Evolutionary conservation across 2,329 filamentous ascomycete genomes (phyloP).

Genomic region (Beauveria bassiana): DNA sequence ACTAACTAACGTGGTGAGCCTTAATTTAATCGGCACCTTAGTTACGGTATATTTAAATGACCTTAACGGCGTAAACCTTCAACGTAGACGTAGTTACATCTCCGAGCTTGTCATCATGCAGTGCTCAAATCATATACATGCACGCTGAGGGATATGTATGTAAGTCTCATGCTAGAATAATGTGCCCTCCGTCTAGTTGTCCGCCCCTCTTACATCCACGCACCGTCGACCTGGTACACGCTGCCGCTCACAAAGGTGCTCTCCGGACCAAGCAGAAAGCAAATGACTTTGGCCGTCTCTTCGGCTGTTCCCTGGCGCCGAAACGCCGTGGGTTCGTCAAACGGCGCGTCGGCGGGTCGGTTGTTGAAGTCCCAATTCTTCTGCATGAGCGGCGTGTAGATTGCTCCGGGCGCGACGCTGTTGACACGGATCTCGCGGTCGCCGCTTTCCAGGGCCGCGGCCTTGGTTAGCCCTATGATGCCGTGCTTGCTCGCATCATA

Average conservation of each 20-base stretch:
- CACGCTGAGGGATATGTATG: no score
- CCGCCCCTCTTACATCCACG: conserved; percentile 22
- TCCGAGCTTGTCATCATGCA: no score
- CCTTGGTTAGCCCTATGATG: conserved; percentile 25
- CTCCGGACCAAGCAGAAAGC: conserved; percentile 39
- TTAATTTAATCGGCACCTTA: no score
- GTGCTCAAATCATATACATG: no score
- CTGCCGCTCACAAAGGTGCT: conserved; percentile 38
- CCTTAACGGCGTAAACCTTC: no score
- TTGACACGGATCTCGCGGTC: conserved; percentile 35
- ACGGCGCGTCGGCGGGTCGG: conserved; percentile 28
- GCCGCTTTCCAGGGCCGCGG: conserved; percentile 28
- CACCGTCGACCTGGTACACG: conserved; percentile 37
- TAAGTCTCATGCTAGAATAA: background rate
- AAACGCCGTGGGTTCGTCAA: conserved; percentile 35
- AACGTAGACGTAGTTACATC: no score
- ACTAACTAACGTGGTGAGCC: no score
- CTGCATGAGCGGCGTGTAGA: conserved; percentile 41
- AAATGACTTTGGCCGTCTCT: conserved; percentile 38
- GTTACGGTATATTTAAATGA: no score
- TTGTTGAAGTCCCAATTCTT: conserved; percentile 29
- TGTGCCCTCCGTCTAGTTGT: background rate
- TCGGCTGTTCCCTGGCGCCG: conserved; percentile 38
- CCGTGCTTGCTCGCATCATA: conserved; percentile 29
- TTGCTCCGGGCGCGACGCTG: conserved; percentile 37